Conservation (phyloP, 129 eudicot species). For the Erigeron canadensis region DNA sequence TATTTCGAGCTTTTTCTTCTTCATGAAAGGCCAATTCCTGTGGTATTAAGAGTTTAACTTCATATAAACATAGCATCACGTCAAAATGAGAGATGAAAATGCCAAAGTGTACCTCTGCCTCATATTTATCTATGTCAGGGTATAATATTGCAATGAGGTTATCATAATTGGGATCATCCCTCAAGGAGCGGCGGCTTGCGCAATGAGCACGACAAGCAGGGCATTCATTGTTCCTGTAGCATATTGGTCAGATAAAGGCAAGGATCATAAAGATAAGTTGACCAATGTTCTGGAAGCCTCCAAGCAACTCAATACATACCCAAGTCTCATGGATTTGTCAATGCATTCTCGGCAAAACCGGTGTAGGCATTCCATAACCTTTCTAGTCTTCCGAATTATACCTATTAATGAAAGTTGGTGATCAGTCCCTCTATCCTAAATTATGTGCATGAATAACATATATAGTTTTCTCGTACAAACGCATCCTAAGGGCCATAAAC, state of each 20-base stretch:
- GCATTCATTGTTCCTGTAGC: conserved; percentile 84
- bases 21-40: conserved; percentile 91
- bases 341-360: conserved; percentile 98
- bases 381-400: conserved; percentile 90
- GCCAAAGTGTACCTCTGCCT: conserved; percentile 71
- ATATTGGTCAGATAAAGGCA: conserved; percentile 3
- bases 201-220: conserved; percentile 98
- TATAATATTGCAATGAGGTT: conserved; percentile 69
- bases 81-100: not conserved
- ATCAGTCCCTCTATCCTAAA: conserved; percentile 2
- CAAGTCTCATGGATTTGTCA: conserved; percentile 88
- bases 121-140: conserved; percentile 87
- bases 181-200: conserved; percentile 93
- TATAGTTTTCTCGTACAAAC: not conserved
- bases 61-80: conserved; percentile 1
- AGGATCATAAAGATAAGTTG: not conserved
- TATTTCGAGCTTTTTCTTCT: conserved; percentile 81
- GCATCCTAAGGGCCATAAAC: conserved; percentile 1
- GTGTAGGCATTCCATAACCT: conserved; percentile 96
- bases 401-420: conserved; percentile 42
- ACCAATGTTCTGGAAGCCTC: conserved; percentile 3
- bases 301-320: conserved; percentile 25
- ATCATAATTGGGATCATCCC: conserved; percentile 96
- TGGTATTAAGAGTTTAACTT: conserved; percentile 6
- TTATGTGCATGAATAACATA: conserved; percentile 5